Evolutionary conservation across 495 filamentous ascomycete genomes (phyloP), one percentile per base, ranked within the genome.

Genomic region (Umbilicaria muhlenbergii): DNA sequence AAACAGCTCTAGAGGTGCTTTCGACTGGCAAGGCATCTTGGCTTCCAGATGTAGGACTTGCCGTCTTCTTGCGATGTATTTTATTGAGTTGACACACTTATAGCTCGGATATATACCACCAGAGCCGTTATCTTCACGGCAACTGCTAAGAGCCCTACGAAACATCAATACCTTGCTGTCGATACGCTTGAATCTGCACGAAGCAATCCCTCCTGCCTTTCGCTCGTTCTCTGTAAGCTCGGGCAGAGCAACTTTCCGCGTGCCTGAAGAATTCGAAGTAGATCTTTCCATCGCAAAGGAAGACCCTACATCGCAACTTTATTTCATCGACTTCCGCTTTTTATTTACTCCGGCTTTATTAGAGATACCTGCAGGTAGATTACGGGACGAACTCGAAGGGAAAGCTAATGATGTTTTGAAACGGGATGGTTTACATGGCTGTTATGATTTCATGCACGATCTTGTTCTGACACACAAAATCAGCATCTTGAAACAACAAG

Each of bases 321-420:
- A 77, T 61, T 94, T 95, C 54, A 80, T 96, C 47, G 88, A 95
- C 53, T 81, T 94, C 48, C 75, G 87, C 41, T 86, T 92, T 48
- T 61, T 78, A 19, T 98, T 92, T 58, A 67, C 64, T 13, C 91
- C 91, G 7, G 70, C 74, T 3, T 51, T 69, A 3, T 62, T 70
- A 1, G 69, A 74, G 16, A 55, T 86, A 10, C 69, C 80, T 0
- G 69, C 70, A 10, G 62, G 70, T 12, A 61, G 63, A 32, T 48
- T 89, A 19, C 70, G 77, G 40, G 60, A 65, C 28, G 66, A 74
- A 37, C 60, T 96, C 32, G 85, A 94, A 54, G 51, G 45, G 32
- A 78, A 71, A 49, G 69, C 83, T 32, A 94, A 98, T 52, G 61
- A 71, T 17, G 59, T 71, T 8, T 67, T 98, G 17, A 60, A 57